Evolutionary conservation across 257 asterid genomes (phyloP).

Genomic region (Anisodus tanguticus): DNA sequence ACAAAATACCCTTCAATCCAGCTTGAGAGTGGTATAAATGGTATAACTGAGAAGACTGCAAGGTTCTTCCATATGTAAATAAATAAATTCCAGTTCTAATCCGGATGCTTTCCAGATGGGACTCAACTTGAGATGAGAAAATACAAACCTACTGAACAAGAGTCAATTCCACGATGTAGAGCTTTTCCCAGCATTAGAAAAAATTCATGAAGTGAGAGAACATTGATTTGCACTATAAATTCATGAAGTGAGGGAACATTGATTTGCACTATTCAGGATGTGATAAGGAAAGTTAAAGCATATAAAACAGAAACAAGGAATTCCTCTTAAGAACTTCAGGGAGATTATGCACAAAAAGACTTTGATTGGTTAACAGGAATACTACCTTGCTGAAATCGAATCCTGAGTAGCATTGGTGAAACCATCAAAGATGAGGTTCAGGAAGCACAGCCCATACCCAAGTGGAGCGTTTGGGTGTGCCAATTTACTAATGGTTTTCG

Average conservation of each 20-base stretch:
- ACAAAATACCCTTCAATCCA: neutral
- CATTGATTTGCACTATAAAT: neutral
- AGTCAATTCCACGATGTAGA: neutral
- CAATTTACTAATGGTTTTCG: conserved; percentile 87
- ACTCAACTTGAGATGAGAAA: conserved; percentile 4
- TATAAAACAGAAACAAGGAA: neutral
- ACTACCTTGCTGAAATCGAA: conserved; percentile 78
- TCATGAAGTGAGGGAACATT: conserved; percentile 2
- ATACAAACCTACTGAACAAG: neutral
- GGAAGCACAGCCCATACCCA: conserved; percentile 85
- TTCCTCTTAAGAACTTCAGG: neutral
- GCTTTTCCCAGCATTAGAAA: neutral
- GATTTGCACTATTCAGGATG: neutral
- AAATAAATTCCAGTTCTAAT: neutral
- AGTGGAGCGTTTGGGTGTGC: conserved; percentile 96
- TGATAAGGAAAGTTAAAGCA: neutral
- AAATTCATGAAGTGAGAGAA: conserved; percentile 6
- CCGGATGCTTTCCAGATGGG: neutral
- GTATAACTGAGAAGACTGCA: neutral
- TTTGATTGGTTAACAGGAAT: neutral
- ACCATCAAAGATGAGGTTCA: conserved; percentile 97
- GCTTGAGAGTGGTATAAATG: conserved; percentile 13
- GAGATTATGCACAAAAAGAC: neutral
- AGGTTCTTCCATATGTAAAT: neutral
- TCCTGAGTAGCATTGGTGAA: conserved; percentile 99